Evolutionary conservation across 2,329 filamentous ascomycete species (phyloP).

Genomic region (Talaromyces amestolkiae): DNA sequence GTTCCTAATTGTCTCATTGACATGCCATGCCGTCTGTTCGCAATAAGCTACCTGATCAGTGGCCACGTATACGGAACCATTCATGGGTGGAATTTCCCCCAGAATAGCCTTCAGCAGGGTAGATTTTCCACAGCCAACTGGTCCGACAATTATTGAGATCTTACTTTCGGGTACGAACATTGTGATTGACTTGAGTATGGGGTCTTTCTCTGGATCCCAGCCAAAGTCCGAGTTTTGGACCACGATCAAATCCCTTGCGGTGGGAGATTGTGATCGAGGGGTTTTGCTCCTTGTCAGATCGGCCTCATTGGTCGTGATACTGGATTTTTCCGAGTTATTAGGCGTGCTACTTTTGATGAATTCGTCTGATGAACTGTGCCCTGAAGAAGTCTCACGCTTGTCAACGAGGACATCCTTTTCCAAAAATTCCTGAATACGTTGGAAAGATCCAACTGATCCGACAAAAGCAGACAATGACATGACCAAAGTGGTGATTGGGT

Average conservation of each 20-base stretch:
- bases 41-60: constrained; percentile 40
- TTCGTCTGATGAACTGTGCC: constrained; percentile 12
- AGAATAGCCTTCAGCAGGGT: constrained; percentile 49
- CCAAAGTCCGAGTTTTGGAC: constrained; percentile 49
- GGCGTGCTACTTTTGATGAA: constrained; percentile 22
- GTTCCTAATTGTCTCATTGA: constrained; percentile 33
- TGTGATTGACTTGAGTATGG: constrained; percentile 43
- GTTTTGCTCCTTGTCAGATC: constrained; percentile 24
- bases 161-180: constrained; percentile 43
- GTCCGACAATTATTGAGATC: constrained; percentile 51
- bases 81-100: constrained; percentile 40
- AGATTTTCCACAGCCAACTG: constrained; percentile 55
- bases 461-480: constrained; percentile 34
- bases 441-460: constrained; percentile 41
- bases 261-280: constrained; percentile 19
- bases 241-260: constrained; percentile 32
- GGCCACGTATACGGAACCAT: constrained; percentile 35
- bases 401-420: constrained; percentile 21
- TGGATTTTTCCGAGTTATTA: constrained; percentile 26
- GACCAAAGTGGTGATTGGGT: constrained; percentile 26
- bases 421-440: constrained; percentile 42
- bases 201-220: constrained; percentile 45
- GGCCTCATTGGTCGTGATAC: constrained; percentile 25
- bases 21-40: constrained; percentile 34
- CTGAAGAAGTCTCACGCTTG: constrained; percentile 4